Evolutionary conservation across 2,329 filamentous ascomycete species (phyloP).

Genomic region (Phaeophleospora eucalypticola): DNA sequence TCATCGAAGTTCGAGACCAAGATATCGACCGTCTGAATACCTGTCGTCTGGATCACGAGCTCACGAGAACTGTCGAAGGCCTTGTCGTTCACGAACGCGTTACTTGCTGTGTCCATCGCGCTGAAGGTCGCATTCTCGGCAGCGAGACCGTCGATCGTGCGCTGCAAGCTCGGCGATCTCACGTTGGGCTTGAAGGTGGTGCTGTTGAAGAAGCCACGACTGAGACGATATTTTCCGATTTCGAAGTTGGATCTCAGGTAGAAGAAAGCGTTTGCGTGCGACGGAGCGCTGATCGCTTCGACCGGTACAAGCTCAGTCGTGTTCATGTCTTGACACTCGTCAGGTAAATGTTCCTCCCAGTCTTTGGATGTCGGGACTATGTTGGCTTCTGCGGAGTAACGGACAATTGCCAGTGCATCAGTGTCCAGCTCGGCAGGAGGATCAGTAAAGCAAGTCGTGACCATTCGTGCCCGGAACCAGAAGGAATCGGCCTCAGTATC

Average conservation of each 20-base stretch:
- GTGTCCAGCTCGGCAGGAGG: conserved; percentile 44
- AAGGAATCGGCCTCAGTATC: conserved; percentile 28
- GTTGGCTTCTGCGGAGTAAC: conserved; percentile 35
- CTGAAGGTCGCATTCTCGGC: conserved; percentile 28
- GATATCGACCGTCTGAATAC: conserved; percentile 36
- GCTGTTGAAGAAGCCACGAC: conserved; percentile 56
- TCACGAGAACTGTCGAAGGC: conserved; percentile 26
- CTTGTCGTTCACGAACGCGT: conserved; percentile 11
- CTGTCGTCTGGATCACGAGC: conserved; percentile 36
- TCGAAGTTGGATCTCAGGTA: conserved; percentile 57
- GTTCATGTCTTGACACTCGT: conserved; percentile 51
- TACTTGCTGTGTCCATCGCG: not conserved
- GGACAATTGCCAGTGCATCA: conserved; percentile 49
- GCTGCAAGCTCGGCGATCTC: conserved; percentile 48
- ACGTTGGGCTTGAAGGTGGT: conserved; percentile 52
- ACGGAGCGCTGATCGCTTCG: conserved; percentile 41
- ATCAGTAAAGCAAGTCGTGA: conserved; percentile 57
- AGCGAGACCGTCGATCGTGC: conserved; percentile 45
- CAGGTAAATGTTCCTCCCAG: conserved; percentile 48
- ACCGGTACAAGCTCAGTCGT: conserved; percentile 46
- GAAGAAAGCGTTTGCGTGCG: conserved; percentile 49
- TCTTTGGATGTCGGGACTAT: conserved; percentile 42
- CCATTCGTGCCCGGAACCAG: conserved; percentile 56
- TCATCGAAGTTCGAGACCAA: conserved; percentile 36
- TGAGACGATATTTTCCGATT: conserved; percentile 56